Evolutionary conservation across 208 protist species (phyloP).

Genomic region (Leishmania tropica): DNA sequence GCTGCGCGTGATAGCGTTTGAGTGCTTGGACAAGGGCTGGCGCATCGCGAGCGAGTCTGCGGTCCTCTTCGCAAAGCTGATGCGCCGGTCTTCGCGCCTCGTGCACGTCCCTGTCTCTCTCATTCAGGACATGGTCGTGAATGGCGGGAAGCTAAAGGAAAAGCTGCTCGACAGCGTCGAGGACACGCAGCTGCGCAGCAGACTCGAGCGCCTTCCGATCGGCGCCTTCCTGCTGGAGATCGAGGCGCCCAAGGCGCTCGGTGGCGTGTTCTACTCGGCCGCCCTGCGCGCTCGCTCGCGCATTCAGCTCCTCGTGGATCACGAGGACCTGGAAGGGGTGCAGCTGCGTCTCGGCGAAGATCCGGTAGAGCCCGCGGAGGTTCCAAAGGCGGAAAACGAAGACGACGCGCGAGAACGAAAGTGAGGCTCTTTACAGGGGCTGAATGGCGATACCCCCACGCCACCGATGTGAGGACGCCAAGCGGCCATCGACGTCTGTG

Average conservation of each 20-base stretch:
- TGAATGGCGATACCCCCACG: background rate
- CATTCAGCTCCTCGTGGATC: conserved; percentile 78
- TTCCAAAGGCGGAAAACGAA: background rate
- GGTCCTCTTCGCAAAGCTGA: conserved; percentile 66
- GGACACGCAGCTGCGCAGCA: conserved; percentile 41
- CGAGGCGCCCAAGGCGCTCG: conserved; percentile 34
- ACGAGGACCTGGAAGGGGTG: conserved; percentile 85
- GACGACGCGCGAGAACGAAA: background rate
- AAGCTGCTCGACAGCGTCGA: conserved; percentile 54
- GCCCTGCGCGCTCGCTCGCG: conserved; percentile 69
- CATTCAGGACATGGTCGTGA: conserved; percentile 49
- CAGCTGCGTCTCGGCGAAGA: conserved; percentile 66
- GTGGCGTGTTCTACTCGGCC: conserved; percentile 60
- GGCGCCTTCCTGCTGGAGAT: conserved; percentile 68
- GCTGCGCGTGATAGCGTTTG: conserved; percentile 72
- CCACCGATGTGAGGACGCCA: background rate
- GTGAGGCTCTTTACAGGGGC: background rate
- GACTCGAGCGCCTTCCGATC: conserved; percentile 51
- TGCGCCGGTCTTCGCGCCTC: conserved; percentile 58
- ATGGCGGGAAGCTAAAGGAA: conserved; percentile 73
- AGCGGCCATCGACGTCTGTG: background rate
- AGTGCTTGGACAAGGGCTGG: conserved; percentile 71
- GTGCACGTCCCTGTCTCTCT: conserved; percentile 56
- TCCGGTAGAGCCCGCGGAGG: conserved; percentile 2
- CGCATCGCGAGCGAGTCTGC: conserved; percentile 77